phyloP scores from a whole-genome alignment of 2,329 filamentous ascomycete genomes.

The Emydomyces testavorans region DNA sequence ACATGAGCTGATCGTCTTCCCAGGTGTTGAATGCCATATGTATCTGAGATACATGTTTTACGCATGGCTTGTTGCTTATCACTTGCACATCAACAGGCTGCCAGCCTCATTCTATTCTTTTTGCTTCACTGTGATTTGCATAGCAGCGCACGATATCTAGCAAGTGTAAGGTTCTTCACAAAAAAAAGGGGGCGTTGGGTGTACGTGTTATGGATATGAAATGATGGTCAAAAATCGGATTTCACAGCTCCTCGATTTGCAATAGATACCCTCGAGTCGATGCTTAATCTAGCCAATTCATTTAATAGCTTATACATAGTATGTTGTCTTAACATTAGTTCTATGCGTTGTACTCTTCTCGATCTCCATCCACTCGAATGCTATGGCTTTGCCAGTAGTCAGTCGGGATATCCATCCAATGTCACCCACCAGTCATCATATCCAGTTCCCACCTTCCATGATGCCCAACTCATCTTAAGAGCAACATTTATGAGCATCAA shows the following conservation, averaged over 20 bases:
- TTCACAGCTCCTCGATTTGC: constrained; percentile 38
- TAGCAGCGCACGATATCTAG: background rate
- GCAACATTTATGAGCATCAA: too few species aligned
- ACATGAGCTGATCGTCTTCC: background rate
- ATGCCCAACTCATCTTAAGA: too few species aligned
- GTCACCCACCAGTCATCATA: too few species aligned
- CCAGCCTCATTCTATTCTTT: background rate
- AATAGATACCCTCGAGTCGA: constrained; percentile 42
- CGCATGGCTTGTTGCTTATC: background rate
- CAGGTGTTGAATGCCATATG: constrained; percentile 29
- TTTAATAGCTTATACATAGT: too few species aligned
- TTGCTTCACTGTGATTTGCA: background rate
- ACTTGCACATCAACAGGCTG: background rate
- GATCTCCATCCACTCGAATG: too few species aligned
- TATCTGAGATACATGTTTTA: background rate
- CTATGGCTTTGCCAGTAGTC: too few species aligned
- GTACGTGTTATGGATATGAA: constrained; percentile 13
- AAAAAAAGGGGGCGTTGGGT: constrained; percentile 20
- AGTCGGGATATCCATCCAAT: too few species aligned
- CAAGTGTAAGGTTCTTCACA: background rate
- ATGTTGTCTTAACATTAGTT: background rate
- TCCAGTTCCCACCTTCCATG: too few species aligned
- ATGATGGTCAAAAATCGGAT: constrained; percentile 26
- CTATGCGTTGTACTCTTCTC: too few species aligned
- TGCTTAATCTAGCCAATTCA: constrained; percentile 34